These are phyloP conservation scores for Gigaspora rosea DNA, from an alignment of 192 early-diverging fungal species.

Conservation along the genomic window DNA sequence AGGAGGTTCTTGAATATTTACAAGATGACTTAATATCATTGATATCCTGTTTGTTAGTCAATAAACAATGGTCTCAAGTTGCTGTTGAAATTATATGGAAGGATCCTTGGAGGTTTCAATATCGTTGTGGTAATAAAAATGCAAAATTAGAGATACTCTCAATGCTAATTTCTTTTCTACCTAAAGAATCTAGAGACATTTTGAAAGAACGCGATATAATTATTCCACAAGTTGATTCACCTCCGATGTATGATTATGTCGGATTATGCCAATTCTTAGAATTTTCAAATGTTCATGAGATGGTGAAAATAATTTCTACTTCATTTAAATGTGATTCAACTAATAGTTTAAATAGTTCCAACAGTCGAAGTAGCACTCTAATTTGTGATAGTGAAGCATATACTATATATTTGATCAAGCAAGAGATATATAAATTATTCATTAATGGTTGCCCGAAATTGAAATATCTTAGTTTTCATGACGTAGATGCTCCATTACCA, in stretches of 20 bases:
- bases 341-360: neutral
- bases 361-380: neutral
- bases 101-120: neutral
- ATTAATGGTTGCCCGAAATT: neutral
- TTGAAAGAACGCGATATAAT: neutral
- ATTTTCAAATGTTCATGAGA: neutral
- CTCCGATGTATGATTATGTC: neutral
- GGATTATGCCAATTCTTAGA: neutral
- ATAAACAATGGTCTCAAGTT: neutral
- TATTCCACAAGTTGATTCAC: neutral
- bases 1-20: neutral
- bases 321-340: neutral
- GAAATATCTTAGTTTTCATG: neutral
- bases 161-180: neutral
- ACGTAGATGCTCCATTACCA: constrained; percentile 9
- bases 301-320: neutral
- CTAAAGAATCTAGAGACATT: neutral
- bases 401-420: neutral
- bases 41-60: neutral
- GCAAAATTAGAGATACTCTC: neutral
- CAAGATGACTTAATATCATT: neutral
- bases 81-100: neutral
- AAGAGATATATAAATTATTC: neutral
- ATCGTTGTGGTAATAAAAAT: neutral
- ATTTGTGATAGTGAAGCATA: neutral